These are phyloP conservation scores for Claviceps sorghi DNA, from an alignment of 2,329 filamentous ascomycete genomes.

Conservation along the genomic window DNA sequence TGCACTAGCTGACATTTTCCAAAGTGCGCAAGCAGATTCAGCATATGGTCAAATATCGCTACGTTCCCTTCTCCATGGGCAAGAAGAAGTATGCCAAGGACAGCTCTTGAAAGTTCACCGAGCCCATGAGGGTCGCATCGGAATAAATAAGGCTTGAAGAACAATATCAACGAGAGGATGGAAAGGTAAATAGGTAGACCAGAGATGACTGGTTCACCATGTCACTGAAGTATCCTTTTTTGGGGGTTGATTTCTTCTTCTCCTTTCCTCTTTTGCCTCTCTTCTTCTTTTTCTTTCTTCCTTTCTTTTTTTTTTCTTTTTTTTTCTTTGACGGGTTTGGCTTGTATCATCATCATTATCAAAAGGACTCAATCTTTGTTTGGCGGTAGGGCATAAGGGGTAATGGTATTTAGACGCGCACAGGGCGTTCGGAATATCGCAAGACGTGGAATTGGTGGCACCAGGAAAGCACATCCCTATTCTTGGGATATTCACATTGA, in stretches of 20 bases:
- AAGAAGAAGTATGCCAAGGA: slow-evolving; percentile 67
- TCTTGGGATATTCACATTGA: neutral
- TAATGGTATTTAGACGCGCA: neutral
- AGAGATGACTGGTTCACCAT: neutral
- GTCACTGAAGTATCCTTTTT: neutral
- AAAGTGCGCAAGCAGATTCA: slow-evolving; percentile 97
- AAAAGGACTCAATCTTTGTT: neutral
- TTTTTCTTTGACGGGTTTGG: neutral
- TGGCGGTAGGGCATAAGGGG: neutral
- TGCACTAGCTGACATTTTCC: slow-evolving; percentile 1
- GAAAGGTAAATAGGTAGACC: neutral
- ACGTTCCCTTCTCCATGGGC: slow-evolving; percentile 84
- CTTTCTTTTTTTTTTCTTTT: too few relatives aligned
- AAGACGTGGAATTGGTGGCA: neutral
- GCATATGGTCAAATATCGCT: slow-evolving; percentile 99
- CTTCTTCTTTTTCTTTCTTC: too few relatives aligned
- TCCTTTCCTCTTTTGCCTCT: too few relatives aligned
- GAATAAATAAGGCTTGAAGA: neutral
- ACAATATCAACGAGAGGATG: neutral
- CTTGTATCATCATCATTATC: neutral
- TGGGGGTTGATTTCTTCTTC: neutral
- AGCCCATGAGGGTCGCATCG: neutral
- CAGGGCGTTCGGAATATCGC: neutral
- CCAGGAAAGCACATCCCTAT: neutral
- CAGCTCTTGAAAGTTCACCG: slow-evolving; percentile 26